phyloP scores from a whole-genome alignment of 1,284 basidiomycete genomes.

The Rhodotorula sp. region DNA sequence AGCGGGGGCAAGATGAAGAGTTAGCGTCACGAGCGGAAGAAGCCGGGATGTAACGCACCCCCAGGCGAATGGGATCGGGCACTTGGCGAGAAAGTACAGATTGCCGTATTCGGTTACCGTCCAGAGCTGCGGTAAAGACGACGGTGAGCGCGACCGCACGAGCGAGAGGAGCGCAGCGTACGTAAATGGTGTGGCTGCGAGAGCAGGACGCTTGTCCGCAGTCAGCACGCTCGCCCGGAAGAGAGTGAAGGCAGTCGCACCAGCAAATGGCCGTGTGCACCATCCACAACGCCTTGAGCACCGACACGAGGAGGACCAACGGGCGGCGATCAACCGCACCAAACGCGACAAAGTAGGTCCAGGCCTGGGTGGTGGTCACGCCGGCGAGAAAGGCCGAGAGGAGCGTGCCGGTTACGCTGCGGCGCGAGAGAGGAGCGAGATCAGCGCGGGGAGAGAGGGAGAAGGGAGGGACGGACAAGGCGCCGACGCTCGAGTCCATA shows the following conservation, averaged over 20 bases:
- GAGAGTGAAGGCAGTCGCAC: not conserved
- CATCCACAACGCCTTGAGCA: not conserved
- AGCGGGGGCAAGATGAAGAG: not conserved
- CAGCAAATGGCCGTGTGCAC: conserved; percentile 7
- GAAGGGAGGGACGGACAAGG: not conserved
- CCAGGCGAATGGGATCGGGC: not conserved
- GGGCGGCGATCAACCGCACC: not conserved
- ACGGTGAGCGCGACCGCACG: not conserved
- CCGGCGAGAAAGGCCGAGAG: not conserved
- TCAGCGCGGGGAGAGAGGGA: not conserved
- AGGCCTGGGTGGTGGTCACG: not conserved
- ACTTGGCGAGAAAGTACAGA: not conserved
- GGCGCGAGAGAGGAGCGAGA: too few relatives aligned
- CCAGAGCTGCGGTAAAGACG: not conserved
- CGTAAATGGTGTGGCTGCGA: conserved; percentile 6
- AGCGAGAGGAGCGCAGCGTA: not conserved
- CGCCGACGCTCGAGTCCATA: not conserved
- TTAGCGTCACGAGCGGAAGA: too few relatives aligned
- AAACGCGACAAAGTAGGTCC: not conserved
- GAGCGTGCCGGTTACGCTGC: not conserved
- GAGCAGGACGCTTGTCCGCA: too few relatives aligned
- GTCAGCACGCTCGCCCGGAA: not conserved
- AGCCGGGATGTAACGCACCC: not conserved
- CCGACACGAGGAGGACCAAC: not conserved
- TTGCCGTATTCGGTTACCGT: conserved; percentile 14